phyloP scores from a whole-genome alignment of 768 basidiomycete genomes.

The Tricholoma matsutake region DNA sequence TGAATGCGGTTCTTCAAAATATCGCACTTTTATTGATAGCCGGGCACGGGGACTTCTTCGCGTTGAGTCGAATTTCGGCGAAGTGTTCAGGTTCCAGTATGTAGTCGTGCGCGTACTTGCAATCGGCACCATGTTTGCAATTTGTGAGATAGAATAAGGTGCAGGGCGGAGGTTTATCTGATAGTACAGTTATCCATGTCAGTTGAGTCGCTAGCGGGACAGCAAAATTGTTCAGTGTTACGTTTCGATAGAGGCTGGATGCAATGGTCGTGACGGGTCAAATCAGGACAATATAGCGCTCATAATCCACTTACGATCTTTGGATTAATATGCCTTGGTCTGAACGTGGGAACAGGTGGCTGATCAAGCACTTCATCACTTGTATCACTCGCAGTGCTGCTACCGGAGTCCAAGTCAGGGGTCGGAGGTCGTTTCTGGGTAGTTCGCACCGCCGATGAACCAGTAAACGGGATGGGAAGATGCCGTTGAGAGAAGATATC shows the following conservation, averaged over 20 bases:
- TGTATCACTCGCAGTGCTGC: conserved; percentile 44
- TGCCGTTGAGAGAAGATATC: conserved; percentile 10
- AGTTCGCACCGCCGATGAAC: conserved; percentile 43
- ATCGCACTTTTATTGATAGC: conserved; percentile 52
- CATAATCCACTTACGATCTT: conserved; percentile 39
- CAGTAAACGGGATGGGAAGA: conserved; percentile 25
- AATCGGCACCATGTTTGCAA: conserved; percentile 57
- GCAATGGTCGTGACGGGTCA: background rate
- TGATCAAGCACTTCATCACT: conserved; percentile 34
- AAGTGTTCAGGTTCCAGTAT: conserved; percentile 51
- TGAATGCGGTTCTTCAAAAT: conserved; percentile 3
- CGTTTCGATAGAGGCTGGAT: conserved; percentile 58
- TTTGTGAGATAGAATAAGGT: conserved; percentile 60
- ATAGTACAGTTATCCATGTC: conserved; percentile 5
- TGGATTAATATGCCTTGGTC: conserved; percentile 46
- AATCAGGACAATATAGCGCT: conserved; percentile 3
- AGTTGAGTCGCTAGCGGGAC: conserved; percentile 14
- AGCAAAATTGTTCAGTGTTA: conserved; percentile 21
- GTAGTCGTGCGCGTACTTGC: conserved; percentile 64
- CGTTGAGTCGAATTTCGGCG: conserved; percentile 49
- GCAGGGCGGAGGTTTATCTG: conserved; percentile 66
- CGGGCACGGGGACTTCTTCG: conserved; percentile 62
- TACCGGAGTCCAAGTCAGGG: conserved; percentile 41
- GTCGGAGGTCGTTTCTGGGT: conserved; percentile 28
- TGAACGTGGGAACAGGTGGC: conserved; percentile 29